A percentile compares a stretch with the other conserved stretches of the same genome.
Conservation (phyloP, 495 filamentous ascomycete species). For the Aspergillus wentii region DNA sequence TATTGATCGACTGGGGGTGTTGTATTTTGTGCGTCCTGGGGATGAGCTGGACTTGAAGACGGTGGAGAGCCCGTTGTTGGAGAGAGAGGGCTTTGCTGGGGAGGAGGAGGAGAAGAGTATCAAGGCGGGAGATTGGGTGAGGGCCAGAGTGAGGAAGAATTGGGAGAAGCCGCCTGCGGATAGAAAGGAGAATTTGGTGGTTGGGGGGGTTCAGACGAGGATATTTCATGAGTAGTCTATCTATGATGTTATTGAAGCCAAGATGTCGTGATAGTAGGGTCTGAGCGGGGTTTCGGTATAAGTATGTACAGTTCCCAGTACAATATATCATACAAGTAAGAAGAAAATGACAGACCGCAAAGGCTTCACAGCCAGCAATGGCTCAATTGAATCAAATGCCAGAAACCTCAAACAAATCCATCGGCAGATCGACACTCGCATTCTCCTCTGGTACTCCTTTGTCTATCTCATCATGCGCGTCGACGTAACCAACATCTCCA, state of each 20-base stretch:
- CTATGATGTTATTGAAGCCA: slow-evolving; percentile 1
- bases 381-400: no score
- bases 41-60: slow-evolving; percentile 17
- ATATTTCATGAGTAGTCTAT: background rate
- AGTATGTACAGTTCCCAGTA: no score
- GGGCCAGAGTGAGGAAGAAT: background rate
- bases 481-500: slow-evolving; percentile 37
- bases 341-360: no score
- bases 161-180: background rate
- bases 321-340: no score
- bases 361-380: no score
- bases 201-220: background rate
- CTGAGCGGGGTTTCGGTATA: no score
- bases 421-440: slow-evolving; percentile 38
- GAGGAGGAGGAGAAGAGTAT: slow-evolving; percentile 9
- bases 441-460: slow-evolving; percentile 37
- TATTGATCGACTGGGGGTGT: slow-evolving; percentile 35
- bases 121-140: slow-evolving; percentile 30
- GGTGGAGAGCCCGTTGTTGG: slow-evolving; percentile 13
- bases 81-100: slow-evolving; percentile 8
- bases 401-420: no score
- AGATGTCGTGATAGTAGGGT: no score
- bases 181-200: background rate
- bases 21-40: slow-evolving; percentile 41
- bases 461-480: slow-evolving; percentile 40